Percentiles rank a stretch among this genome's conserved stretches.
Conservation (phyloP, 768 basidiomycete genomes). For the Mycena haematopus region DNA sequence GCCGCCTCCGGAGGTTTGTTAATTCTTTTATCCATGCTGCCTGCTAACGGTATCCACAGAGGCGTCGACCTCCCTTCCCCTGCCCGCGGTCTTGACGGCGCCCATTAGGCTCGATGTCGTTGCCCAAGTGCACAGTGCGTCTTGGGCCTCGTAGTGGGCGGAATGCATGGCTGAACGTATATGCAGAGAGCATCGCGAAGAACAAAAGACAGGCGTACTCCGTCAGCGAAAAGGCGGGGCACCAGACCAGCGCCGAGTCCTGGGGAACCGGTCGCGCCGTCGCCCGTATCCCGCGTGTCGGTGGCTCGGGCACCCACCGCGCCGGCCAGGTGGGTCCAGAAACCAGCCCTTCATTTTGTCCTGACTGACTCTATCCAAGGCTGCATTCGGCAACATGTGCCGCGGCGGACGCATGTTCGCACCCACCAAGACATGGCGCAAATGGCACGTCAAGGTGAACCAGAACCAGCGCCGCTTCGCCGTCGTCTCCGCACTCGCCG, state of each 20-base stretch:
- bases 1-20: constrained; percentile 73
- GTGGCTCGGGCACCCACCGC: constrained; percentile 97
- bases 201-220: constrained; percentile 97
- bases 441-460: constrained; percentile 99
- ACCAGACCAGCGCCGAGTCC: constrained; percentile 98
- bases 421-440: constrained; percentile 99
- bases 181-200: constrained; percentile 93
- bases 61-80: constrained; percentile 86
- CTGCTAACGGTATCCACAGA: constrained; percentile 48
- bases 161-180: constrained; percentile 24
- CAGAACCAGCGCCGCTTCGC: constrained; percentile 99
- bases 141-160: background rate
- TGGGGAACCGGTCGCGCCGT: constrained; percentile 99
- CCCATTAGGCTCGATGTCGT: constrained; percentile 99
- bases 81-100: constrained; percentile 95
- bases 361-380: constrained; percentile 49
- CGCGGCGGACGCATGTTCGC: constrained; percentile 99
- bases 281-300: constrained; percentile 99
- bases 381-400: constrained; percentile 99
- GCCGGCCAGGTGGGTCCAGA: constrained; percentile 80
- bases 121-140: constrained; percentile 97
- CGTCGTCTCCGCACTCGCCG: constrained; percentile 95
- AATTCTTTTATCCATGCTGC: constrained; percentile 25
- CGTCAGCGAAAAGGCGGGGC: constrained; percentile 97
- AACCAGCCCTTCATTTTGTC: background rate